Evolutionary conservation across 768 basidiomycete species (phyloP).

Genomic region (Suillus decipiens): DNA sequence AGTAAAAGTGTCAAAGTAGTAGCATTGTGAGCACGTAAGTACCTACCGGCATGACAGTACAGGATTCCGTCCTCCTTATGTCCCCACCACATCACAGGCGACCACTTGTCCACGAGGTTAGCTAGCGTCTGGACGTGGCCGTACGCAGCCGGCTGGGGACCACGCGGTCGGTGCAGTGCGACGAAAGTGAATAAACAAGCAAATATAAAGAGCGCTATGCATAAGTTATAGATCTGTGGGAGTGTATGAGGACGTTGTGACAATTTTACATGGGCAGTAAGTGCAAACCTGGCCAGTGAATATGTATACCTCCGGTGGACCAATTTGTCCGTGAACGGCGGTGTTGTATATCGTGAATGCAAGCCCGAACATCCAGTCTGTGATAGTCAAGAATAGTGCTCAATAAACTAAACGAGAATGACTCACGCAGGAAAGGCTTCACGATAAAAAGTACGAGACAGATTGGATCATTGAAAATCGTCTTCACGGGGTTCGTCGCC

Average conservation of each 20-base stretch:
- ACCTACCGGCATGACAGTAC: conserved; percentile 22
- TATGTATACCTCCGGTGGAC: conserved; percentile 13
- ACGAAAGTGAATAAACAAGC: conserved; percentile 20
- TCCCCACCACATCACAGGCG: conserved; percentile 35
- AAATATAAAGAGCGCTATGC: conserved; percentile 22
- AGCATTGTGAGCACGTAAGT: neutral
- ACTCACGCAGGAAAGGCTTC: conserved; percentile 32
- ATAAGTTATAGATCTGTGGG: conserved; percentile 28
- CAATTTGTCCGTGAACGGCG: too few relatives aligned
- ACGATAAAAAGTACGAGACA: conserved; percentile 19
- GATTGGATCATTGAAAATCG: conserved; percentile 21
- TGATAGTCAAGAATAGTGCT: neutral
- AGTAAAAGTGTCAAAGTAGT: neutral
- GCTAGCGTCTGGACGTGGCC: conserved; percentile 36
- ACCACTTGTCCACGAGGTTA: conserved; percentile 38
- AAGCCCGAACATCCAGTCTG: conserved; percentile 36
- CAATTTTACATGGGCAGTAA: neutral
- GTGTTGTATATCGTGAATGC: conserved; percentile 10
- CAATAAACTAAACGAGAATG: neutral
- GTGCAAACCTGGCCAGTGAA: conserved; percentile 27
- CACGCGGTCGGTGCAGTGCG: conserved; percentile 19
- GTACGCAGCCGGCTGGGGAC: conserved; percentile 33
- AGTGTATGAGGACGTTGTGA: neutral
- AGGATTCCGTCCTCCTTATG: conserved; percentile 19
- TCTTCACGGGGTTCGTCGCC: conserved; percentile 22